Base-by-base conservation (phyloP, 2,329 filamentous ascomycete genomes). In the Bipolaris victoriae region DNA sequence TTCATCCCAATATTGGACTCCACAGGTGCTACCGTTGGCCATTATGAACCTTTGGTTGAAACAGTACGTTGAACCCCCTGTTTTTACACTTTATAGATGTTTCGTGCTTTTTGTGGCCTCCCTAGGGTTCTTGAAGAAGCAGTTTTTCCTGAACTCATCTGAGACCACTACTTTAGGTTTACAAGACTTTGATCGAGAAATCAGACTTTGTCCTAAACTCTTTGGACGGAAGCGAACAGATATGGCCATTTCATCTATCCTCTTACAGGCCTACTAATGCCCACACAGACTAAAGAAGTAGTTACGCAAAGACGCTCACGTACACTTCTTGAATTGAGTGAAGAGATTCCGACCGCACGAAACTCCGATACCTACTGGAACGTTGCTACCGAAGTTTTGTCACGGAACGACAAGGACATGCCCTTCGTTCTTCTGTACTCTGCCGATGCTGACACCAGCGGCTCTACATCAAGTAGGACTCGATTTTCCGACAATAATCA, bases 41-140 rank as follows among this genome's bases (percentile, higher is more conserved):
- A 92, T 1, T 92, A 91, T 69, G 91, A 92, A 67, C 89, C 90
- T 1, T 83, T 87, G 0, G 91, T 91, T 61, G 90, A 94, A 61
- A 91, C 91, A 63, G 93, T 90, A 2, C 78, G 62, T 60, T 22
- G 2, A 29, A 18, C 26, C 16, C 33, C 16, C 43, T 7, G 26
- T 33, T 11, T 10, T 18, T 46, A 0, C 5, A 33, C 10, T 35
- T 3, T 16, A 18, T 1, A 33, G 9, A 16, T 31, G 10, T 31
- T 20, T 33, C 9, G 4, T 46, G 26, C 26, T 29, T 26, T 18
- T 31, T 46, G 9, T 33, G n/a, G 43, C 10, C 10, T n/a, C 29
- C 33, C 43, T 9, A 15, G 20, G 13, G 6, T 9, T 46, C 5
- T 18, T 22, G 20, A 29, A 49, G 15, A n/a, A n/a, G 22, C 15